Percentiles rank a stretch among this genome's conserved stretches.
phyloP scores from a whole-genome alignment of 306 rosid species.

The Cucumis hystrix region DNA sequence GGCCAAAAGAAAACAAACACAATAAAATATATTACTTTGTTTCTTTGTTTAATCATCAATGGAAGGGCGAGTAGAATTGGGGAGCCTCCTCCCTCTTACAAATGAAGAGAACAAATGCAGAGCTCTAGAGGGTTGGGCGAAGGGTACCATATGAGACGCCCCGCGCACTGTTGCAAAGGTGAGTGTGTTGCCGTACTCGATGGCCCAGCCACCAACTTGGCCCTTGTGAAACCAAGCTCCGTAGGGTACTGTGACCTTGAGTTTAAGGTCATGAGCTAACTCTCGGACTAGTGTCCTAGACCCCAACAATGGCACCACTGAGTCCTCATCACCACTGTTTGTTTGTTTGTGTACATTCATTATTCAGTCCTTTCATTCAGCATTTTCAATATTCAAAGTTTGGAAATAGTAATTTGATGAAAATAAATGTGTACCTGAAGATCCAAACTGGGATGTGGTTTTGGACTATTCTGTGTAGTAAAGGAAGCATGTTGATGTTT shows the following conservation, averaged over 20 bases:
- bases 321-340: constrained; percentile 77
- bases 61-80: constrained; percentile 42
- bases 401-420: background rate
- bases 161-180: constrained; percentile 79
- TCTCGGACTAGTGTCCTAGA: constrained; percentile 69
- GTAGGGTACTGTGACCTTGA: constrained; percentile 51
- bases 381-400: background rate
- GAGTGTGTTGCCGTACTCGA: constrained; percentile 64
- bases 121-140: constrained; percentile 79
- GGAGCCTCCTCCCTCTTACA: constrained; percentile 45
- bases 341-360: background rate
- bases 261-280: constrained; percentile 57
- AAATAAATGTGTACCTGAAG: constrained; percentile 48
- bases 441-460: constrained; percentile 71
- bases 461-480: constrained; percentile 53
- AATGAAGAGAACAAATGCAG: constrained; percentile 59
- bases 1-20: background rate
- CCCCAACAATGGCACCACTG: constrained; percentile 74
- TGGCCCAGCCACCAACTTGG: constrained; percentile 88
- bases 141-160: constrained; percentile 91
- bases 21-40: background rate
- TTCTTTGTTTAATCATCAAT: constrained; percentile 16
- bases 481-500: constrained; percentile 56
- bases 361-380: background rate
- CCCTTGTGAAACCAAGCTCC: constrained; percentile 87